These are phyloP conservation scores for Calocybe gangraenosa DNA, from an alignment of 768 basidiomycete species.

Conservation along the genomic window DNA sequence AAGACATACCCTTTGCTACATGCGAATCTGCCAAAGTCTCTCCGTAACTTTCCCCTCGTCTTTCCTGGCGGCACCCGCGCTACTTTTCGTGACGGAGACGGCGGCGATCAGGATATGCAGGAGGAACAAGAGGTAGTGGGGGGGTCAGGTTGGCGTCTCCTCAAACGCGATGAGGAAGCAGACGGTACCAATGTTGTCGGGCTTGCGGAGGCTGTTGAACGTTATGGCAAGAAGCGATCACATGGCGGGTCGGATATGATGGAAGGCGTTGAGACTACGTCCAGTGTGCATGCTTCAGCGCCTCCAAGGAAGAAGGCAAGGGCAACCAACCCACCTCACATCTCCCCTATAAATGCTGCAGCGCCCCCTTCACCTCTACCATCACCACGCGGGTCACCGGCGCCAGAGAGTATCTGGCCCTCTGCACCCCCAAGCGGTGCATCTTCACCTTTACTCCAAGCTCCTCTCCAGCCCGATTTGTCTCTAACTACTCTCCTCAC, in stretches of 20 bases:
- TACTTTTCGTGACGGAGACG: conserved; percentile 70
- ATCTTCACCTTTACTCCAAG: conserved; percentile 63
- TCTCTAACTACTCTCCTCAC: conserved; percentile 82
- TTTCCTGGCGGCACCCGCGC: conserved; percentile 82
- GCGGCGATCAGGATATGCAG: conserved; percentile 60
- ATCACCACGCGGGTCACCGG: conserved; percentile 81
- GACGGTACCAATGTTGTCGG: conserved; percentile 53
- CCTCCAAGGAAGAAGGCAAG: conserved; percentile 79
- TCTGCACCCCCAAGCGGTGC: conserved; percentile 78
- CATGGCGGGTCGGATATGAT: conserved; percentile 54
- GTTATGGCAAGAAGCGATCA: conserved; percentile 82
- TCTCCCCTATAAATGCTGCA: conserved; percentile 64
- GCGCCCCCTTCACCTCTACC: conserved; percentile 83
- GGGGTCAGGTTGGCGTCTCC: conserved; percentile 73
- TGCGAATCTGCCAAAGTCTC: conserved; percentile 66
- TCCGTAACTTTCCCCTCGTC: conserved; percentile 71
- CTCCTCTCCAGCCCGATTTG: conserved; percentile 78
- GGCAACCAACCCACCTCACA: conserved; percentile 51
- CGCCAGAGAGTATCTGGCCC: conserved; percentile 73
- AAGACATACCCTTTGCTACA: conserved; percentile 78
- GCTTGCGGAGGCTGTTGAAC: conserved; percentile 77
- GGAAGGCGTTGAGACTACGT: conserved; percentile 44
- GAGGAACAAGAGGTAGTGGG: conserved; percentile 64
- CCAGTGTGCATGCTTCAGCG: conserved; percentile 40
- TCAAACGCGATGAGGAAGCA: conserved; percentile 57